Conservation (phyloP, 169 alveolate genomes). For the Plasmodium ovale region DNA sequence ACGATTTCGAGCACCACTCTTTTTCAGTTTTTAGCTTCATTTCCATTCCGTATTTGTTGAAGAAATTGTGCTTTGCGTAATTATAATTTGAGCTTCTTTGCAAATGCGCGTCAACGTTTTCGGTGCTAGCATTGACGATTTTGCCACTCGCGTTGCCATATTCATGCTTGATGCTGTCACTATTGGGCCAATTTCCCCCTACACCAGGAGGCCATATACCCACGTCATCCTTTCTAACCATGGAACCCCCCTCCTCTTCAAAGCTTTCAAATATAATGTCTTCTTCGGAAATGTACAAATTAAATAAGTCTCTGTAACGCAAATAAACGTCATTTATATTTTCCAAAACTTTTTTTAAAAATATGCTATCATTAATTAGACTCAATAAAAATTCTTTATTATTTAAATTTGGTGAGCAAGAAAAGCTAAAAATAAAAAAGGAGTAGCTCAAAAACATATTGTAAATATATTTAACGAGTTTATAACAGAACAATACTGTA, state of each 20-base stretch:
- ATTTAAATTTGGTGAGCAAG: conserved; percentile 17
- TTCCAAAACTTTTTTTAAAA: conserved; percentile 67
- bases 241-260: not conserved
- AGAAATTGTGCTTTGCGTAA: not conserved
- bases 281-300: conserved; percentile 9
- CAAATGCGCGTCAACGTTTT: not conserved
- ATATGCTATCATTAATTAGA: conserved; percentile 41
- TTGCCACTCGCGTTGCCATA: not conserved
- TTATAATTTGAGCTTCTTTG: not conserved
- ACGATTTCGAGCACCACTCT: not conserved
- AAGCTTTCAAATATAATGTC: conserved; percentile 24
- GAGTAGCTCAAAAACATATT: conserved; percentile 67
- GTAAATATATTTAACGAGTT: conserved; percentile 60
- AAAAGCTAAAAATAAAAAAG: conserved; percentile 52
- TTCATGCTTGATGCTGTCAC: not conserved
- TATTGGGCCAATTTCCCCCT: not conserved
- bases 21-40: not conserved
- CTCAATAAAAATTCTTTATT: conserved; percentile 35
- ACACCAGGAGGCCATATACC: not conserved
- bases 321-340: conserved; percentile 29
- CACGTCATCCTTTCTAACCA: not conserved
- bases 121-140: not conserved
- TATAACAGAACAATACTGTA: conserved; percentile 37
- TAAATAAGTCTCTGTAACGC: conserved; percentile 32
- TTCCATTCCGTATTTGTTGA: not conserved